Evolutionary conservation across 345 rosid species (phyloP).

Genomic region (Corymbia maculata): DNA sequence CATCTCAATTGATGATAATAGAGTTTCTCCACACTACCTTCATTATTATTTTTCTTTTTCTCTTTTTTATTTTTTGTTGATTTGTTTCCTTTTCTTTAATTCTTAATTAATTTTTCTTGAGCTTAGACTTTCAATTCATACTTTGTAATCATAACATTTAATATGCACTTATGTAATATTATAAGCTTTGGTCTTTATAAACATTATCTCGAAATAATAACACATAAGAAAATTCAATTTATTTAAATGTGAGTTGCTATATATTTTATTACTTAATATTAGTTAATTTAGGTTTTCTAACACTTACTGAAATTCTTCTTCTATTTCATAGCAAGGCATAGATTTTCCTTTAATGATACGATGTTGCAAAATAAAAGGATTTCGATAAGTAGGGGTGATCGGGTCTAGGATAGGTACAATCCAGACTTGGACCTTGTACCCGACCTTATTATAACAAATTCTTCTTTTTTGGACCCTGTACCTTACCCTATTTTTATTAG

Average conservation of each 20-base stretch:
- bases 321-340: not conserved
- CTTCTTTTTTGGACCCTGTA: too few relatives aligned
- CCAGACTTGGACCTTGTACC: too few relatives aligned
- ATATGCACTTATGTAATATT: not conserved
- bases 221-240: not conserved
- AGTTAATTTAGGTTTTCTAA: too few relatives aligned
- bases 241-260: not conserved
- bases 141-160: not conserved
- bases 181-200: not conserved
- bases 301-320: not conserved
- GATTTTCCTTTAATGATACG: not conserved
- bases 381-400: too few relatives aligned
- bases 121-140: not conserved
- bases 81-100: not conserved
- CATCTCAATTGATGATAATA: not conserved
- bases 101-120: not conserved
- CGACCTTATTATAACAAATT: too few relatives aligned
- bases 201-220: not conserved
- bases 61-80: not conserved
- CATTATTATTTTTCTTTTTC: too few relatives aligned
- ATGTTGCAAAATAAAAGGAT: not conserved
- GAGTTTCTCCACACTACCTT: not conserved
- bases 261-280: not conserved
- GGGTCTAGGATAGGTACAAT: too few relatives aligned
- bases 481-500: too few relatives aligned